Evolutionary conservation across 1,284 basidiomycete genomes (phyloP), one percentile per base, ranked within the genome.

Genomic region (Heimioporus retisporus): DNA sequence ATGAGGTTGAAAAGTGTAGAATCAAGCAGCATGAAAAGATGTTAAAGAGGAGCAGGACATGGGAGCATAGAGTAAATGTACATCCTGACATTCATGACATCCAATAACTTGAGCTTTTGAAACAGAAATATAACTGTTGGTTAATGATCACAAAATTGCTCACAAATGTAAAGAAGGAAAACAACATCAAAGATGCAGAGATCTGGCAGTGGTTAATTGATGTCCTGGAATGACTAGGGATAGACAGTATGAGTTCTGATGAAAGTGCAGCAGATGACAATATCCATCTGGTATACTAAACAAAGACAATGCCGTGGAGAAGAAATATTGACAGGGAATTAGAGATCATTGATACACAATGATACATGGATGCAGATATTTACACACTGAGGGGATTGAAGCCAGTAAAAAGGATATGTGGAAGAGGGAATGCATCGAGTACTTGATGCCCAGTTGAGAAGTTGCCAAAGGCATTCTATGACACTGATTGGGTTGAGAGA

Each of bases 321-420:
- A 59, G 31, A 23, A 23, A 59, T 31, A 59, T 59, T 4, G 31
- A 59, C 3, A 59, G 21, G 58, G 46, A 59, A 31, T 13, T 59
- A 13, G 31, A 40, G 4, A 8, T 59, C 3, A 51, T 59, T 4
- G 14, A 59, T 14, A 19, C 10, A 11, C 44, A 50, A 21, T 13
- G 14, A 14, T 51, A 40, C 5, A 18, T 59, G 16, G 48, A 59
- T 40, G 8, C 15, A 0, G 31, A 59, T 25, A 35, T 59, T 4
- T 59, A 40, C 48, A 59, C 31, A 5, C 58, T 46, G 6, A 59
- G 46, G 15, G 58, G 46, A 51, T 50, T 21, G 40, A 59, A 59
- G 46, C 44, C 6, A 19, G 19, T 46, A 14, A 46, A 46, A 19
- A 46, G 44, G 44, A 46, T 46, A 46, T 46, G 44, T 14, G 44